Evolutionary conservation across 1,139 yeast genomes (phyloP).

Genomic region (Yamadazyma sp.): DNA sequence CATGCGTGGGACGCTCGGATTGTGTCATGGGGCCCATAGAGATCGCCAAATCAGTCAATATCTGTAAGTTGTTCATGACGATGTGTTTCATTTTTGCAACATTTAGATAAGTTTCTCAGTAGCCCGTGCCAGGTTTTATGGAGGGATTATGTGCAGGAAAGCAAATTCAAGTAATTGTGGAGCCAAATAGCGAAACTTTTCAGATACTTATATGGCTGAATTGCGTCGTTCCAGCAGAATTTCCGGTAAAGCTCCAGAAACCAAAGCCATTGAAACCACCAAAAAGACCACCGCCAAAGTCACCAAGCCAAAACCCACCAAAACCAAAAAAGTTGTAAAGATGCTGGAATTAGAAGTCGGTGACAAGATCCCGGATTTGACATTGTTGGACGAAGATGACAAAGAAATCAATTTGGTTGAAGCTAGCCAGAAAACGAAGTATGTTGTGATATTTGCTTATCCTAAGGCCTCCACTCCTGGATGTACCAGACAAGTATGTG

Average conservation of each 20-base stretch:
- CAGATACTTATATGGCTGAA: constrained; percentile 36
- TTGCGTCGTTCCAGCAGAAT: constrained; percentile 55
- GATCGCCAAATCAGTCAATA: neutral
- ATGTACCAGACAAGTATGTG: constrained; percentile 90
- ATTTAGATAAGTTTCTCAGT: neutral
- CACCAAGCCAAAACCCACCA: constrained; percentile 11
- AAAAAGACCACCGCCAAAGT: constrained; percentile 9
- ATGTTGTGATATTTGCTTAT: constrained; percentile 70
- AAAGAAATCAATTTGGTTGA: constrained; percentile 51
- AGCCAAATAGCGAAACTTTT: neutral
- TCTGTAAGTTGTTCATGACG: neutral
- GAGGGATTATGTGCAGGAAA: neutral
- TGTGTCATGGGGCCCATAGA: neutral
- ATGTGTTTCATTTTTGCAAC: neutral
- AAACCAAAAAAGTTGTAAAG: constrained; percentile 9
- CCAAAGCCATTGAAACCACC: constrained; percentile 21
- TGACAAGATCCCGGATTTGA: constrained; percentile 66
- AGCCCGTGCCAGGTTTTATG: neutral
- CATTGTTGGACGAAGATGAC: constrained; percentile 67
- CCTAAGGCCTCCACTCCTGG: constrained; percentile 97
- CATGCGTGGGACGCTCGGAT: too few relatives aligned
- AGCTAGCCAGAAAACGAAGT: constrained; percentile 46
- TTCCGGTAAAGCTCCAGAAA: constrained; percentile 16
- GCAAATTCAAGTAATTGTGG: neutral
- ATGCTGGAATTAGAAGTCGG: constrained; percentile 51